phyloP scores from a whole-genome alignment of 192 early-diverging fungal species.

The Mortierella antarctica region DNA sequence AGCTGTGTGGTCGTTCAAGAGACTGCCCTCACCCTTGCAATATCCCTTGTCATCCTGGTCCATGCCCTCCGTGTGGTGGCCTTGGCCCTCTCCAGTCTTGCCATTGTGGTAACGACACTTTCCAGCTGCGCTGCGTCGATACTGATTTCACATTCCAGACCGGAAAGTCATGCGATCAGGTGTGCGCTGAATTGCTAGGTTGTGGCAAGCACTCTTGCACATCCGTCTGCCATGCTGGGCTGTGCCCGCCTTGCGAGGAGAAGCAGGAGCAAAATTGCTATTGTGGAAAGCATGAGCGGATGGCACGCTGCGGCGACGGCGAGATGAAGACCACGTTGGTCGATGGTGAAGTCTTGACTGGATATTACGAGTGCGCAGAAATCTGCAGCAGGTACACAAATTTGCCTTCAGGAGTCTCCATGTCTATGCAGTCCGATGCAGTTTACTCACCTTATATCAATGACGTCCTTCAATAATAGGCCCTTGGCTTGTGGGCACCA shows the following conservation, averaged over 20 bases:
- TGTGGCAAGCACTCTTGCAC: slow-evolving; percentile 79
- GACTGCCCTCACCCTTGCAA: slow-evolving; percentile 85
- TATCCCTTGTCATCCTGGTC: slow-evolving; percentile 91
- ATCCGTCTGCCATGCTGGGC: slow-evolving; percentile 74
- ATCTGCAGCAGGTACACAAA: slow-evolving; percentile 57
- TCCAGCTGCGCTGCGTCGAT: slow-evolving; percentile 80
- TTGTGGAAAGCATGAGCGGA: slow-evolving; percentile 72
- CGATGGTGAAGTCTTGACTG: slow-evolving; percentile 51
- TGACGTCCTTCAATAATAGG: slow-evolving; percentile 27
- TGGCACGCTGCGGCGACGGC: slow-evolving; percentile 70
- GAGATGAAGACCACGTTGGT: slow-evolving; percentile 37
- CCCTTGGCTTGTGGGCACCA: slow-evolving; percentile 64
- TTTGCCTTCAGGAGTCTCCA: background rate
- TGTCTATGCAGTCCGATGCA: background rate
- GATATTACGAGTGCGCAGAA: slow-evolving; percentile 64
- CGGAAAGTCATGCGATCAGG: slow-evolving; percentile 75
- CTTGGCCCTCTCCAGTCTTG: slow-evolving; percentile 81
- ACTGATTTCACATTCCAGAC: slow-evolving; percentile 69
- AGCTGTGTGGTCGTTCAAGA: slow-evolving; percentile 73
- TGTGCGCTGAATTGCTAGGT: slow-evolving; percentile 75
- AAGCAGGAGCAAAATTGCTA: slow-evolving; percentile 70
- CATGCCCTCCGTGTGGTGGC: slow-evolving; percentile 90
- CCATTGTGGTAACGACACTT: slow-evolving; percentile 81
- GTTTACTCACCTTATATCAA: background rate
- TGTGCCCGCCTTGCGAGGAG: slow-evolving; percentile 72